These are phyloP conservation scores for Solanum hybrid DNA, from an alignment of 305 asterid genomes.

Conservation along the genomic window DNA sequence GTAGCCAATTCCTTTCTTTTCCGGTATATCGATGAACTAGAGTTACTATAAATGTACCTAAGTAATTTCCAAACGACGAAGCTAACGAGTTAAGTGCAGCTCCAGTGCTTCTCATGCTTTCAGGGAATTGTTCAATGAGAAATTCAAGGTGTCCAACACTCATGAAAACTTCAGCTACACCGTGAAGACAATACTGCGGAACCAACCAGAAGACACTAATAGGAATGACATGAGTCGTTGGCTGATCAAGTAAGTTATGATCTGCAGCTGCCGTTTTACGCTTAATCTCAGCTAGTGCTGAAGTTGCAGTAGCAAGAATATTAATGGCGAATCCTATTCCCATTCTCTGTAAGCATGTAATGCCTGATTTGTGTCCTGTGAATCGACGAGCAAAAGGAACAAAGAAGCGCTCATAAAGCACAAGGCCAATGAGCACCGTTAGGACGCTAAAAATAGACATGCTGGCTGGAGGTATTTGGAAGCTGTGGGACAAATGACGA, in stretches of 20 bases:
- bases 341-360: slow-evolving; percentile 65
- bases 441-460: slow-evolving; percentile 56
- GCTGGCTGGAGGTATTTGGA: slow-evolving; percentile 64
- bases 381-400: slow-evolving; percentile 46
- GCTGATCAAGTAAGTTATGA: slow-evolving; percentile 41
- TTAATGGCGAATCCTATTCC: slow-evolving; percentile 50
- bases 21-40: slow-evolving; percentile 48
- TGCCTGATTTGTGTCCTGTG: slow-evolving; percentile 38
- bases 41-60: slow-evolving; percentile 42
- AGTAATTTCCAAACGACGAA: slow-evolving; percentile 45
- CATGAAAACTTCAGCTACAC: slow-evolving; percentile 53
- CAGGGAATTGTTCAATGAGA: slow-evolving; percentile 64
- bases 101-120: slow-evolving; percentile 75
- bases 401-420: slow-evolving; percentile 49
- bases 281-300: slow-evolving; percentile 53
- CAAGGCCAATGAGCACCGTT: slow-evolving; percentile 38
- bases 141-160: slow-evolving; percentile 60
- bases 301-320: slow-evolving; percentile 37
- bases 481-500: slow-evolving; percentile 43
- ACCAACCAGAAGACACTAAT: slow-evolving; percentile 60
- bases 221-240: slow-evolving; percentile 35
- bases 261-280: slow-evolving; percentile 42
- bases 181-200: slow-evolving; percentile 59
- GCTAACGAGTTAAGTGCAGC: slow-evolving; percentile 56
- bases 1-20: slow-evolving; percentile 43